Percentiles rank a stretch among this genome's conserved stretches.
Evolutionary conservation across 1,139 yeast species (phyloP).

Genomic region (Scheffersomyces segobiensis): DNA sequence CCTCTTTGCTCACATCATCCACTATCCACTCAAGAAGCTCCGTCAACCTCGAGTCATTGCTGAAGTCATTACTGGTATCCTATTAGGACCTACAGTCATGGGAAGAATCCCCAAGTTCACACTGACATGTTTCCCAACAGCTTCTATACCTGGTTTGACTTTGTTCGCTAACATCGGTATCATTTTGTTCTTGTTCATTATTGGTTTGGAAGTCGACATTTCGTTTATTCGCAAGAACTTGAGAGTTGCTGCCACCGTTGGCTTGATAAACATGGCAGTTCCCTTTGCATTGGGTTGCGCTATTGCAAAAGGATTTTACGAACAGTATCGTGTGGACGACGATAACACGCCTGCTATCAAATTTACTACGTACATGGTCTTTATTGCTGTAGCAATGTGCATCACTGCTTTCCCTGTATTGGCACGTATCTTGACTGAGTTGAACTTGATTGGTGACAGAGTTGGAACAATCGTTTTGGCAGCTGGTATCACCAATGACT

Average conservation of each 20-base stretch:
- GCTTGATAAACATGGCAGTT: constrained; percentile 66
- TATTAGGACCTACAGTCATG: constrained; percentile 69
- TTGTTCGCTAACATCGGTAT: constrained; percentile 73
- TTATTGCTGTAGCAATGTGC: constrained; percentile 77
- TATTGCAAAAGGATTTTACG: constrained; percentile 64
- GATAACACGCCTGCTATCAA: constrained; percentile 34
- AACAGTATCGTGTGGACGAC: constrained; percentile 44
- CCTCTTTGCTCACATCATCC: constrained; percentile 52
- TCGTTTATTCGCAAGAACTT: constrained; percentile 59
- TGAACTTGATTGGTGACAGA: constrained; percentile 66
- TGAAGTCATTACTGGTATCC: constrained; percentile 72
- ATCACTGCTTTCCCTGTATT: constrained; percentile 84
- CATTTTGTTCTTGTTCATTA: constrained; percentile 68
- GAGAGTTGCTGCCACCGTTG: constrained; percentile 64
- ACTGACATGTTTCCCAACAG: constrained; percentile 59
- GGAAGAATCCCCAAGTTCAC: constrained; percentile 73
- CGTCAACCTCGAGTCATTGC: constrained; percentile 79
- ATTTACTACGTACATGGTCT: constrained; percentile 75
- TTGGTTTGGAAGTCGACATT: constrained; percentile 77
- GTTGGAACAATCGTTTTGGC: constrained; percentile 80
- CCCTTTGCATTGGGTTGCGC: constrained; percentile 81
- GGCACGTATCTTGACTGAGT: constrained; percentile 73
- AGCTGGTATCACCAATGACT: constrained; percentile 78
- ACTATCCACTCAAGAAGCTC: constrained; percentile 56
- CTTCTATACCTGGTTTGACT: constrained; percentile 62